A percentile compares a stretch with the other conserved stretches of the same genome.
phyloP scores from a whole-genome alignment of 495 filamentous ascomycete genomes.

The Thermochaetoides thermophila region DNA sequence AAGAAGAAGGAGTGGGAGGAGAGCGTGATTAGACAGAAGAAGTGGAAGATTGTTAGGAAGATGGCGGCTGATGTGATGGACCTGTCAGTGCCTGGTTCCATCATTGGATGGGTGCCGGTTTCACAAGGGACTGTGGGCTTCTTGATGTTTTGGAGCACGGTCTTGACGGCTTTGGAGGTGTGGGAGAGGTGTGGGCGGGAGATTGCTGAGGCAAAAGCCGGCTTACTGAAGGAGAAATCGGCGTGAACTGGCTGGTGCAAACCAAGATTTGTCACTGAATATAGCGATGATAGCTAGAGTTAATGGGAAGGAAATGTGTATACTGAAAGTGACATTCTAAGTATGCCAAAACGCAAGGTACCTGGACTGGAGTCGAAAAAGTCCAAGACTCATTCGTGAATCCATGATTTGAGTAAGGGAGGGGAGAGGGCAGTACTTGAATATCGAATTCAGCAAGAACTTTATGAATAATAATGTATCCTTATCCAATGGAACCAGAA shows the following conservation, averaged over 20 bases:
- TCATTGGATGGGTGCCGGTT: conserved; percentile 39
- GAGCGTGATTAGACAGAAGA: conserved; percentile 1
- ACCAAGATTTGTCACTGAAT: too few relatives aligned
- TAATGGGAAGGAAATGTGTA: too few relatives aligned
- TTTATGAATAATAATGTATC: too few relatives aligned
- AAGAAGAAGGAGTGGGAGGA: conserved; percentile 1
- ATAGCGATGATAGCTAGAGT: too few relatives aligned
- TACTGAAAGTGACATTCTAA: too few relatives aligned
- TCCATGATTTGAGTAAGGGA: not conserved
- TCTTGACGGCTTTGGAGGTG: conserved; percentile 40
- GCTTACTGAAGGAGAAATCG: too few relatives aligned
- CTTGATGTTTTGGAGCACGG: conserved; percentile 42
- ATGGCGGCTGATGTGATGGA: conserved; percentile 42
- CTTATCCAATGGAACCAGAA: too few relatives aligned
- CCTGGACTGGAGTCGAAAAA: too few relatives aligned
- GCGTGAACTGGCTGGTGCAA: too few relatives aligned
- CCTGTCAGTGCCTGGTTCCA: conserved; percentile 36
- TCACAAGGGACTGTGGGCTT: conserved; percentile 31
- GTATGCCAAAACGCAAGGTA: too few relatives aligned
- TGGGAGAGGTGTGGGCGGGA: conserved; percentile 38
- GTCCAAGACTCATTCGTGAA: too few relatives aligned
- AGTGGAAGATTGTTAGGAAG: conserved; percentile 16
- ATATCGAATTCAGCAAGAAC: not conserved
- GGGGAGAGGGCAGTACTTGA: not conserved
- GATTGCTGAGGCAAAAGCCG: conserved; percentile 5